phyloP scores from a whole-genome alignment of 164 flowering plant genomes.

The Stephania japonica region DNA sequence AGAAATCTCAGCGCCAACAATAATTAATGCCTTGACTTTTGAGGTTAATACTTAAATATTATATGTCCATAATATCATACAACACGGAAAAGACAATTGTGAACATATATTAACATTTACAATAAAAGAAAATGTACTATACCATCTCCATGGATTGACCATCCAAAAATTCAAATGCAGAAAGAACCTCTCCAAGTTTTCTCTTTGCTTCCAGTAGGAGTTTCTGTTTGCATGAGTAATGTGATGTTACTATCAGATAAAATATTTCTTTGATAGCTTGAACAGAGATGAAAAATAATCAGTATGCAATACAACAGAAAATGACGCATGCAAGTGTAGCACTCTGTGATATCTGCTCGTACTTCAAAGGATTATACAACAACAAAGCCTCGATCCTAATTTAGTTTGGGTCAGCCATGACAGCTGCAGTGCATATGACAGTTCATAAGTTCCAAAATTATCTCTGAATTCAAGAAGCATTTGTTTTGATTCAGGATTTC shows the following conservation, averaged over 20 bases:
- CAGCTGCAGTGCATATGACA: no score
- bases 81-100: not conserved
- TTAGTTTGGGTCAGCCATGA: no score
- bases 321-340: not conserved
- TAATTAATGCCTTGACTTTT: no score
- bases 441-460: no score
- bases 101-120: not conserved
- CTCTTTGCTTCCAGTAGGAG: slow-evolving; percentile 82
- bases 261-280: not conserved
- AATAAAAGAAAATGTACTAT: slow-evolving; percentile 12
- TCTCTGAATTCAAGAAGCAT: no score
- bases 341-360: not conserved
- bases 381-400: no score
- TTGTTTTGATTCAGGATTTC: not conserved
- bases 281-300: not conserved
- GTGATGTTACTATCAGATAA: not conserved
- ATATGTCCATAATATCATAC: not conserved
- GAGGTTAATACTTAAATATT: no score
- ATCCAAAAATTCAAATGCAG: slow-evolving; percentile 97
- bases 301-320: not conserved
- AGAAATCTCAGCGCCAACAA: no score
- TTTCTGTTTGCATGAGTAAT: slow-evolving; percentile 37
- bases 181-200: slow-evolving; percentile 88
- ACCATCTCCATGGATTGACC: slow-evolving; percentile 68
- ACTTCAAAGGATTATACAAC: no score